Base-by-base conservation (phyloP, 2,329 filamentous ascomycete species). In the Drechslerella coelobrocha region DNA sequence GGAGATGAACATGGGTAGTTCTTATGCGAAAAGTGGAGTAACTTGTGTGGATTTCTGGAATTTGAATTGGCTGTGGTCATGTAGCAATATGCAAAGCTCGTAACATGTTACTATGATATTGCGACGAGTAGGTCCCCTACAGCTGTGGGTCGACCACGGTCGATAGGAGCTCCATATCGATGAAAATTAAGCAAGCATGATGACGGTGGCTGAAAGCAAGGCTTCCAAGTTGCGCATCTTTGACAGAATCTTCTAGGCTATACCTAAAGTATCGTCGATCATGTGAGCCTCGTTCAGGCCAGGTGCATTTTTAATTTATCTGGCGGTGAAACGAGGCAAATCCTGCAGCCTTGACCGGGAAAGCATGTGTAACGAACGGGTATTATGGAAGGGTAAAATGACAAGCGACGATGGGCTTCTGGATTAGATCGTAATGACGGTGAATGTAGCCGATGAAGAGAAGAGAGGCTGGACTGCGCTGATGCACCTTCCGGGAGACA, bases 331-430 rank as follows among this genome's bases (percentile, higher is more conserved):
- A 68, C 63, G 63, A 68, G 29, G 24, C 19, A n/a, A 45, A 7
- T 17, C 19, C 14, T 26, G 29, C 29, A 34, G 29, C 29, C 6
- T 34, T 4, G 29, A 57, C 55, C 48, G 50, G 63, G 56, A 45
- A 56, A 52, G 56, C 56, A 68, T 68, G 63, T 68, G 63, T 68
- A 60, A 61, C 63, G 34, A 52, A 55, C 63, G 63, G 63, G 51
- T 68, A 68, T 61, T 56, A 61, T 27, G 63, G 63, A 31, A 53
- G n/a, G 34, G 34, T 61, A 54, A 61, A 68, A 56, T 50, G 43
- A 23, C 63, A 61, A 68, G 63, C 63, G 63, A 68, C 51, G 51
- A 66, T 39, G 29, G 29, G 52, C 24, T 57, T 57, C 54, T 53
- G 54, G 61, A 47, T 60, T 66, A 59, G 60, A 55, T 34, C 52